Percentiles rank a stretch among this genome's conserved stretches.
These are phyloP conservation scores for Russula lepida DNA, from an alignment of 768 basidiomycete species.

Conservation along the genomic window DNA sequence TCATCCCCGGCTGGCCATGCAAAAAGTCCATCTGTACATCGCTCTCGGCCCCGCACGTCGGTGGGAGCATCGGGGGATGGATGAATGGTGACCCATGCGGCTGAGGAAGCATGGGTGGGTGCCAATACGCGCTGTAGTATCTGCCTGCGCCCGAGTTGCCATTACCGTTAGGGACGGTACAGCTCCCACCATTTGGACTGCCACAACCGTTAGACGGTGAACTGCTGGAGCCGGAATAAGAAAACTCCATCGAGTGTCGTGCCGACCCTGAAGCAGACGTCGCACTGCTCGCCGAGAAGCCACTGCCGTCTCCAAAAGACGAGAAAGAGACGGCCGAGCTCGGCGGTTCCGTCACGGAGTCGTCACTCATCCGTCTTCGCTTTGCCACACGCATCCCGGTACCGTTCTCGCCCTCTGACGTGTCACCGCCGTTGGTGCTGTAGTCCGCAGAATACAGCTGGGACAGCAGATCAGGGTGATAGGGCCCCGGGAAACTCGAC, in stretches of 20 bases:
- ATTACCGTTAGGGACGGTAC: background rate
- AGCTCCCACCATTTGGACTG: background rate
- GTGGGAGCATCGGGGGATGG: conserved; percentile 64
- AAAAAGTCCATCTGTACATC: conserved; percentile 69
- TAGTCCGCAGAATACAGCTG: conserved; percentile 48
- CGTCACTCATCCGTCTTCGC: conserved; percentile 62
- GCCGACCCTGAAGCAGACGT: conserved; percentile 52
- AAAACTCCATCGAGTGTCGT: conserved; percentile 55
- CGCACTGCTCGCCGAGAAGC: conserved; percentile 33
- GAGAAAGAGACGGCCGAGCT: conserved; percentile 58
- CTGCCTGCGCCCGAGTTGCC: conserved; percentile 26
- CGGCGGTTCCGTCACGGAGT: conserved; percentile 41
- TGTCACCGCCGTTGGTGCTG: conserved; percentile 44
- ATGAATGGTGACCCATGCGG: conserved; percentile 46
- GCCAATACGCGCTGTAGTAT: conserved; percentile 58
- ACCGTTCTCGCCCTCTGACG: conserved; percentile 33
- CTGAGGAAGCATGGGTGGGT: conserved; percentile 59
- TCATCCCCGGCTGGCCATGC: conserved; percentile 57
- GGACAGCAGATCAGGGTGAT: conserved; percentile 62
- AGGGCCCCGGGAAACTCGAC: conserved; percentile 55
- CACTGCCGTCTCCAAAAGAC: conserved; percentile 40
- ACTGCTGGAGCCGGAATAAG: conserved; percentile 41
- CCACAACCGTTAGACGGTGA: conserved; percentile 36
- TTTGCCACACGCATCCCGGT: conserved; percentile 45
- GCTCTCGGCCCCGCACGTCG: conserved; percentile 26